Conservation (phyloP, 2,329 filamentous ascomycete genomes). For the Botryotinia convoluta region DNA sequence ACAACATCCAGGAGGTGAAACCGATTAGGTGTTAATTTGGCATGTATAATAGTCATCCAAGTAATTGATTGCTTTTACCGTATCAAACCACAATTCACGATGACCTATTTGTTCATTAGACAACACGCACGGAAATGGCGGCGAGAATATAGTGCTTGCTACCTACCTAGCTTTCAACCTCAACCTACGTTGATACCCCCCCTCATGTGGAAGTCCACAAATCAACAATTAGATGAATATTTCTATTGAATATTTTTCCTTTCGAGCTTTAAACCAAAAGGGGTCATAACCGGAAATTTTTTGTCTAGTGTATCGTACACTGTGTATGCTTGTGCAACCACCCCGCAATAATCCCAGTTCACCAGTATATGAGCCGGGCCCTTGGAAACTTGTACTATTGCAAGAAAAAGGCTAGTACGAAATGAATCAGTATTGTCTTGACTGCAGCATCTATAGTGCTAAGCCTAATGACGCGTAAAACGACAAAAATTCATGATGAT, state of each 20-base stretch:
- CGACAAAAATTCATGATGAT: not conserved
- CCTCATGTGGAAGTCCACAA: not conserved
- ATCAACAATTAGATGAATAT: not conserved
- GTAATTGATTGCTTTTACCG: not conserved
- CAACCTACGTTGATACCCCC: not conserved
- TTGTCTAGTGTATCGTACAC: not conserved
- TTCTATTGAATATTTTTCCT: not conserved
- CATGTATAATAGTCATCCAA: not conserved
- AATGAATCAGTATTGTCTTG: not conserved
- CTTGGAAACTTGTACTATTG: conserved; percentile 15
- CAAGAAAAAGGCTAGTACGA: not conserved
- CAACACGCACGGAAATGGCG: conserved; percentile 6
- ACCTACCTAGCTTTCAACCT: not conserved
- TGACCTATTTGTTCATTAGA: not conserved
- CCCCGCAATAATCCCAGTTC: conserved; percentile 23
- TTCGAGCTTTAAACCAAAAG: not conserved
- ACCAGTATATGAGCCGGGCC: conserved; percentile 17
- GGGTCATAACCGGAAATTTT: not conserved
- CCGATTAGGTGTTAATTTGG: not conserved
- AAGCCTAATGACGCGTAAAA: conserved; percentile 21
- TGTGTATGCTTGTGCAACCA: conserved; percentile 8
- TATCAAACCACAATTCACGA: not conserved
- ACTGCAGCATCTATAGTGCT: not conserved
- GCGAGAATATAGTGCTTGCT: conserved; percentile 2
- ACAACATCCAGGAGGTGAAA: conserved; percentile 2